Percentiles rank a stretch among this genome's conserved stretches.
Conservation (phyloP, 2,329 filamentous ascomycete genomes). For the Drechslera avenae region DNA sequence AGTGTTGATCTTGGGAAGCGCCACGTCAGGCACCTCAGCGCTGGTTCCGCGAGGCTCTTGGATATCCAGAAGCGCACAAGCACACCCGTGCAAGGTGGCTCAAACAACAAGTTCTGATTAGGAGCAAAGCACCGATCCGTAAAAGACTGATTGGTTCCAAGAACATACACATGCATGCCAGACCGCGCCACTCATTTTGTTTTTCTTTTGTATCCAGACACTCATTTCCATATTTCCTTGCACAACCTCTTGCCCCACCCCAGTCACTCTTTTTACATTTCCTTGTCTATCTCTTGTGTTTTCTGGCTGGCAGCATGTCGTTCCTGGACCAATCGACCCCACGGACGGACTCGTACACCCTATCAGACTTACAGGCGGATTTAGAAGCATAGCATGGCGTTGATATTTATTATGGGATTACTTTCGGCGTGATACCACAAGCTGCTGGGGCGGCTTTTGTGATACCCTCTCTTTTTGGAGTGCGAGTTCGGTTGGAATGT, state of each 20-base stretch:
- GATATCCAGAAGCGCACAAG: slow-evolving; percentile 59
- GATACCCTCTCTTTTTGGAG: slow-evolving; percentile 25
- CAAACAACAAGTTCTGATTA: slow-evolving; percentile 31
- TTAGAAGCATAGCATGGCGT: slow-evolving; percentile 33
- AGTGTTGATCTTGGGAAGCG: slow-evolving; percentile 70
- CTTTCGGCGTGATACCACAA: slow-evolving; percentile 34
- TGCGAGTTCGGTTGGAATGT: slow-evolving; percentile 5
- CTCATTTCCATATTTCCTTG: slow-evolving; percentile 38
- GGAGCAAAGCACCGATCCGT: slow-evolving; percentile 25
- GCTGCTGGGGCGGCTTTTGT: slow-evolving; percentile 25
- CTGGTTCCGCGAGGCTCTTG: slow-evolving; percentile 76
- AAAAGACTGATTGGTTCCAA: slow-evolving; percentile 21
- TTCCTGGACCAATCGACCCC: slow-evolving; percentile 9
- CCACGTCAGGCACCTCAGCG: slow-evolving; percentile 74
- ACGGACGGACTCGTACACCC: not conserved
- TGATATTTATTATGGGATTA: slow-evolving; percentile 20
- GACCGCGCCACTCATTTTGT: slow-evolving; percentile 42
- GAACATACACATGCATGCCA: slow-evolving; percentile 37
- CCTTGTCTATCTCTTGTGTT: slow-evolving; percentile 16
- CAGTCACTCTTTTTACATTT: slow-evolving; percentile 14
- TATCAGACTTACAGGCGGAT: slow-evolving; percentile 4
- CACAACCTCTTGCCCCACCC: slow-evolving; percentile 30
- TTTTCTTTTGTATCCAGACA: slow-evolving; percentile 46
- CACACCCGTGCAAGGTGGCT: slow-evolving; percentile 35
- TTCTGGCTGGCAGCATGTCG: slow-evolving; percentile 29